phyloP scores from a whole-genome alignment of 768 basidiomycete genomes.

The Rhizopogon roseolus region DNA sequence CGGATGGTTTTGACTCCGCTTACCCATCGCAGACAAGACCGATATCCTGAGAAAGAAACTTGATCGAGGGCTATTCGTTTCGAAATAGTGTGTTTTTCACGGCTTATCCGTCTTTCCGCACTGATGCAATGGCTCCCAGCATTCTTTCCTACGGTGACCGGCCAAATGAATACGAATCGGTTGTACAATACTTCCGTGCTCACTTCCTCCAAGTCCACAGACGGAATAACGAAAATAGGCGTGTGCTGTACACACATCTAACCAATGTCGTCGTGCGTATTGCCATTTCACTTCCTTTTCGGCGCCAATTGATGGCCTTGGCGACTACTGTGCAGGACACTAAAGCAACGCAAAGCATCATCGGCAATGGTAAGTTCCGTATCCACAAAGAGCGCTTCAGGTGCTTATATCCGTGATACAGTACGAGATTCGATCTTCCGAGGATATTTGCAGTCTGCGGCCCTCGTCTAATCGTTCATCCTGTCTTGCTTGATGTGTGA shows the following conservation, averaged over 20 bases:
- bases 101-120: constrained; percentile 4
- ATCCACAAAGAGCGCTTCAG: background rate
- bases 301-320: constrained; percentile 1
- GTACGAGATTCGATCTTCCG: constrained; percentile 75
- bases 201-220: constrained; percentile 81
- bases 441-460: constrained; percentile 68
- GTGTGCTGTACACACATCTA: constrained; percentile 78
- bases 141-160: constrained; percentile 81
- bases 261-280: constrained; percentile 70
- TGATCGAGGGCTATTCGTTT: constrained; percentile 61
- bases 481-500: background rate
- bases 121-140: constrained; percentile 29
- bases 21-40: constrained; percentile 54
- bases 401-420: constrained; percentile 19
- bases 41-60: constrained; percentile 74
- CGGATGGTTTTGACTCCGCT: background rate
- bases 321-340: constrained; percentile 50
- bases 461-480: constrained; percentile 45
- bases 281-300: background rate
- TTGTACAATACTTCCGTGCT: constrained; percentile 82
- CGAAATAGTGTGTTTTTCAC: constrained; percentile 58
- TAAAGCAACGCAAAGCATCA: constrained; percentile 78
- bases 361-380: constrained; percentile 61
- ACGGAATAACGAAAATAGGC: constrained; percentile 72
- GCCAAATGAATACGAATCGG: constrained; percentile 76